These are phyloP conservation scores for Athelia sp. DNA, from an alignment of 1,284 basidiomycete genomes.

Conservation along the genomic window DNA sequence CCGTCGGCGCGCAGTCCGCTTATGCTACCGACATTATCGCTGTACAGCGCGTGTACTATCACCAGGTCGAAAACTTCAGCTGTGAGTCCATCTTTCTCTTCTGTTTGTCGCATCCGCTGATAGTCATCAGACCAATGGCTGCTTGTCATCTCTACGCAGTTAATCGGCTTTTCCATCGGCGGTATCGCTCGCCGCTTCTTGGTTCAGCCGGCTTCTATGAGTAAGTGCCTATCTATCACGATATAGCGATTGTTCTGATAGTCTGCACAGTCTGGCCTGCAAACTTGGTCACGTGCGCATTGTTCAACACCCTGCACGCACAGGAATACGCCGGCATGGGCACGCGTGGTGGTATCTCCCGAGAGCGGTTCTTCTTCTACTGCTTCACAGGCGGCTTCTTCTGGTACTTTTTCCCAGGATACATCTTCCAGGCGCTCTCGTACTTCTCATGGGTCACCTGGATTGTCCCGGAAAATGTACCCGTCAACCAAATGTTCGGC, in stretches of 20 bases:
- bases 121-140: conserved; percentile 62
- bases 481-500: conserved; percentile 78
- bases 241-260: conserved; percentile 5
- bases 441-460: conserved; percentile 66
- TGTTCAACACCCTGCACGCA: conserved; percentile 75
- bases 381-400: conserved; percentile 49
- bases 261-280: conserved; percentile 72
- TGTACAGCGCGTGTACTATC: conserved; percentile 69
- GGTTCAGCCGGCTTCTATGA: conserved; percentile 88
- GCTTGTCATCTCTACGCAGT: conserved; percentile 79
- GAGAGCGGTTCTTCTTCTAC: conserved; percentile 76
- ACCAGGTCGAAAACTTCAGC: conserved; percentile 58
- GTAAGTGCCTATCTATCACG: conserved; percentile 41
- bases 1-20: conserved; percentile 45
- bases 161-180: conserved; percentile 85
- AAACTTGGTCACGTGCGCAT: conserved; percentile 78
- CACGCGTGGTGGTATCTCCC: conserved; percentile 59
- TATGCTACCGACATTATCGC: conserved; percentile 77
- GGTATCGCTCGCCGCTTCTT: conserved; percentile 78
- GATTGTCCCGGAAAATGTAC: conserved; percentile 58
- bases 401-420: conserved; percentile 76
- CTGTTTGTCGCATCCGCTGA: neutral
- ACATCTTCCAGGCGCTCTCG: conserved; percentile 63
- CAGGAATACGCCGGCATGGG: conserved; percentile 61
- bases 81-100: conserved; percentile 32